Evolutionary conservation across 306 rosid genomes (phyloP).

Genomic region (Malus fusca): DNA sequence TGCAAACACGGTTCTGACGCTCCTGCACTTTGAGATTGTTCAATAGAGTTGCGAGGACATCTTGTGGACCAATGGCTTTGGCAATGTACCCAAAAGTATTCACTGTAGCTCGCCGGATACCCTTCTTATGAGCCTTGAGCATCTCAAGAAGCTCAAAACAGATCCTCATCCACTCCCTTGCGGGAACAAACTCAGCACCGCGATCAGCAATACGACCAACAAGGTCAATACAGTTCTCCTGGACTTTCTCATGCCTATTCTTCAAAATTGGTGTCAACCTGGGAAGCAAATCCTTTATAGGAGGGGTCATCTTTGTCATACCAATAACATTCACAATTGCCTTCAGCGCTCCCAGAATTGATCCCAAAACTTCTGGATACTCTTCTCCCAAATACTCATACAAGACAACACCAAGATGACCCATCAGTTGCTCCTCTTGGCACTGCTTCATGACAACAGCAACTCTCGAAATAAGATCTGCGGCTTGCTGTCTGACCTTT

Average conservation of each 20-base stretch:
- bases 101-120: constrained; percentile 85
- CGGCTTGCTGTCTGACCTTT: constrained; percentile 94
- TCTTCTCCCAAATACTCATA: constrained; percentile 96
- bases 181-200: constrained; percentile 95
- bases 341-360: constrained; percentile 88
- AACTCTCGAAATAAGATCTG: constrained; percentile 90
- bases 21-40: constrained; percentile 93
- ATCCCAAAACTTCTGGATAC: constrained; percentile 91
- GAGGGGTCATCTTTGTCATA: constrained; percentile 99
- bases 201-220: constrained; percentile 97
- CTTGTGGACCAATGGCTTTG: constrained; percentile 93
- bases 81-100: constrained; percentile 92
- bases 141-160: constrained; percentile 97
- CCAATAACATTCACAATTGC: constrained; percentile 97
- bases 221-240: constrained; percentile 92
- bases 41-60: constrained; percentile 74
- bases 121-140: constrained; percentile 97
- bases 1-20: constrained; percentile 94
- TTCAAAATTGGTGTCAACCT: constrained; percentile 90
- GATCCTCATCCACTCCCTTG: constrained; percentile 97
- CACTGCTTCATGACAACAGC: constrained; percentile 98
- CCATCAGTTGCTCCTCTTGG: constrained; percentile 94
- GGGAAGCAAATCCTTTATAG: constrained; percentile 92
- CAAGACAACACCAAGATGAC: constrained; percentile 94
- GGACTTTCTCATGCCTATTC: constrained; percentile 95